A percentile compares a stretch with the other conserved stretches of the same genome.
Evolutionary conservation across 768 basidiomycete species (phyloP).

Genomic region (Phanerochaete carnosa): DNA sequence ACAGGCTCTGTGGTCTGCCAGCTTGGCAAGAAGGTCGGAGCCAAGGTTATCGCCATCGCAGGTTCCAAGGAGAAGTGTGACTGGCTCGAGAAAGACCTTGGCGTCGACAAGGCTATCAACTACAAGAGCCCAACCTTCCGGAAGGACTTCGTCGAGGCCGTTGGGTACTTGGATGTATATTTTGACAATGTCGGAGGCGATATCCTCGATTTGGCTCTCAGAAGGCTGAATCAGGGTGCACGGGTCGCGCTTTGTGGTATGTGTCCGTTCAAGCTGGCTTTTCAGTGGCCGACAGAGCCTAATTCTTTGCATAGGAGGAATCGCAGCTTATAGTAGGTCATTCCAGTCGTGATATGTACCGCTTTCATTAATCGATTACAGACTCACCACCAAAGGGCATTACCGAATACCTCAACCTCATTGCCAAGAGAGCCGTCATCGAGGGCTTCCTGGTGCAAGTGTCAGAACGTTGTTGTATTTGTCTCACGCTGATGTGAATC

Average conservation of each 20-base stretch:
- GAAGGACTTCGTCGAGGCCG: constrained; percentile 62
- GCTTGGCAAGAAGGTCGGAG: constrained; percentile 73
- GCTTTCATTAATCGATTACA: constrained; percentile 19
- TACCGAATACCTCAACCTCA: constrained; percentile 63
- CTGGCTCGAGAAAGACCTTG: constrained; percentile 83
- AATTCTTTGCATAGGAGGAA: constrained; percentile 52
- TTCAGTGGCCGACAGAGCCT: neutral
- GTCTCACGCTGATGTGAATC: neutral
- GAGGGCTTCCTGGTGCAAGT: constrained; percentile 81
- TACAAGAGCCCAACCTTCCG: constrained; percentile 79
- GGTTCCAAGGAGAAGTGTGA: constrained; percentile 80
- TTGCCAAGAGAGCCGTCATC: constrained; percentile 73
- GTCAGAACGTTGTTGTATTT: neutral
- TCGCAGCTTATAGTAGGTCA: constrained; percentile 75
- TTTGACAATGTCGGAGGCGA: constrained; percentile 86
- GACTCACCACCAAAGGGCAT: constrained; percentile 66
- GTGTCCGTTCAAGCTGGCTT: constrained; percentile 19
- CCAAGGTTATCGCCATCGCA: constrained; percentile 85
- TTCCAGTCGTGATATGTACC: neutral
- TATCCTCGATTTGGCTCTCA: constrained; percentile 75
- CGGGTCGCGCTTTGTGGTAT: constrained; percentile 79
- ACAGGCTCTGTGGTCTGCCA: constrained; percentile 85
- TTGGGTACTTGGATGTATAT: constrained; percentile 79
- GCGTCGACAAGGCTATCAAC: constrained; percentile 79
- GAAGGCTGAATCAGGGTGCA: constrained; percentile 72